A percentile compares a stretch with the other conserved stretches of the same genome.
Evolutionary conservation across 768 basidiomycete species (phyloP).

Genomic region (Macrolepiota fuliginosa): DNA sequence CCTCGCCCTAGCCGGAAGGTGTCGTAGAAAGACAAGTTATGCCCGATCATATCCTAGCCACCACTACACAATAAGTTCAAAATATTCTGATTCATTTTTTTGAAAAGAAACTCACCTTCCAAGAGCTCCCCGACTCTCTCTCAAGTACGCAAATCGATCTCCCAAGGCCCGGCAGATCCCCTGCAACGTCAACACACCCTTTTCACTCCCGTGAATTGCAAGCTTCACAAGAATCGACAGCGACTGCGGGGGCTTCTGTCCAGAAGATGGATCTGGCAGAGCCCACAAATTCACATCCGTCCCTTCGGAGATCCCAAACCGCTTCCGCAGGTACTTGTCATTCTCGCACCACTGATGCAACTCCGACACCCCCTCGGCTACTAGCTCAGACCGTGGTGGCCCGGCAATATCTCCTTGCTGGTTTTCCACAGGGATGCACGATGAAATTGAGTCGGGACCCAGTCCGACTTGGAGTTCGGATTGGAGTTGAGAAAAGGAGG

Average conservation of each 20-base stretch:
- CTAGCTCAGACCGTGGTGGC: neutral
- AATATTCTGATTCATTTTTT: neutral
- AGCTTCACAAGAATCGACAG: conserved; percentile 41
- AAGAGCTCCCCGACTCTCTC: conserved; percentile 38
- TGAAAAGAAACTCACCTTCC: conserved; percentile 50
- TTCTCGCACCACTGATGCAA: conserved; percentile 27
- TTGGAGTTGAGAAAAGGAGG: neutral
- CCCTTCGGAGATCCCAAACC: conserved; percentile 31
- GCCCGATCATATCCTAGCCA: conserved; percentile 39
- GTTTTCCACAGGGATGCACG: neutral
- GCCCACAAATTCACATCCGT: conserved; percentile 32
- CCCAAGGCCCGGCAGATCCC: conserved; percentile 61
- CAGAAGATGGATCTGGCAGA: conserved; percentile 37
- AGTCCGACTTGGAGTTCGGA: neutral
- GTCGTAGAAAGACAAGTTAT: conserved; percentile 43
- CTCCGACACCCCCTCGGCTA: conserved; percentile 1
- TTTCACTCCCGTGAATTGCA: conserved; percentile 61
- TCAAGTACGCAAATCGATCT: conserved; percentile 57
- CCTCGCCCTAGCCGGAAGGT: conserved; percentile 69
- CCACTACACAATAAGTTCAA: neutral
- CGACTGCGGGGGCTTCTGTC: conserved; percentile 36
- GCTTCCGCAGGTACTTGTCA: conserved; percentile 41
- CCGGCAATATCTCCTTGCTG: neutral
- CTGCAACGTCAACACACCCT: conserved; percentile 53
- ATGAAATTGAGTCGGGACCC: neutral